Evolutionary conservation across 352 stramenopile genomes (phyloP).

Genomic region (Phytophthora rubi): DNA sequence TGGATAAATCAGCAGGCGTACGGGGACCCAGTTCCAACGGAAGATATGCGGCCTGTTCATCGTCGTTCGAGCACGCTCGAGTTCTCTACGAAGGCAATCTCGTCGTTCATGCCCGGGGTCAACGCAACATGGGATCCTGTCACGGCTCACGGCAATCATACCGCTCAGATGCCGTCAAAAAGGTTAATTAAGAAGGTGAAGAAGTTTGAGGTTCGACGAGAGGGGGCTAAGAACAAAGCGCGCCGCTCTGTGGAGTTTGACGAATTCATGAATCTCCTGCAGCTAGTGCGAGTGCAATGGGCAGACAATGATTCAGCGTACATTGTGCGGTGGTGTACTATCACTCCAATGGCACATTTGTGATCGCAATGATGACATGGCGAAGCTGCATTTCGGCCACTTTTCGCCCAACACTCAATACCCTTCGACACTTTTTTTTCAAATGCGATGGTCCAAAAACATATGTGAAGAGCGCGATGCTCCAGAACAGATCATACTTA

Average conservation of each 20-base stretch:
- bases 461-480: conserved; percentile 36
- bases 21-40: not conserved
- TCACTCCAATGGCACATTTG: conserved; percentile 21
- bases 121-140: conserved; percentile 12
- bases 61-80: not conserved
- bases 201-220: conserved; percentile 23
- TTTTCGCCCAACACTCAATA: conserved; percentile 9
- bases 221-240: conserved; percentile 5
- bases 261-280: conserved; percentile 14
- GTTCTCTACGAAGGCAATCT: too few species aligned
- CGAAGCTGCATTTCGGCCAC: conserved; percentile 21
- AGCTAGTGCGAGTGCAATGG: not conserved
- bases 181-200: conserved; percentile 24
- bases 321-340: conserved; percentile 16
- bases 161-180: conserved; percentile 25
- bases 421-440: conserved; percentile 1
- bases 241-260: conserved; percentile 18
- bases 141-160: conserved; percentile 15
- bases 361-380: conserved; percentile 15
- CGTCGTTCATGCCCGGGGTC: not conserved
- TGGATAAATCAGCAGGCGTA: not conserved
- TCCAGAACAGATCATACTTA: conserved; percentile 31
- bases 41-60: conserved; percentile 2
- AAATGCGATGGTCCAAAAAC: conserved; percentile 34
- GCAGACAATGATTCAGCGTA: not conserved